These are phyloP conservation scores for Xylariaceae sp. DNA, from an alignment of 2,329 filamentous ascomycete genomes.

Conservation along the genomic window DNA sequence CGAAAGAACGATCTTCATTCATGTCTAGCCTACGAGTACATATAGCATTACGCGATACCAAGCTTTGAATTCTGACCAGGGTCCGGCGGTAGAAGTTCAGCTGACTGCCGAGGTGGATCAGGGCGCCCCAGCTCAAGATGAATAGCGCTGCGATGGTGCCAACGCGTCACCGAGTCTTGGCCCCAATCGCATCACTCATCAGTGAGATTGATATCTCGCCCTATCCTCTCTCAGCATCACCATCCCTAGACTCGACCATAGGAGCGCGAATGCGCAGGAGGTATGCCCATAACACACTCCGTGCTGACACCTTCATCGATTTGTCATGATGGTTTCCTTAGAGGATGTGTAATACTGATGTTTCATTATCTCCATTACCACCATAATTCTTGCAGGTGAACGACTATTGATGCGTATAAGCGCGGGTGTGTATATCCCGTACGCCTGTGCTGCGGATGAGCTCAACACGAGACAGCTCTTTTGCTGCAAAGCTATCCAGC, in stretches of 20 bases:
- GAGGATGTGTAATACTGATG: background rate
- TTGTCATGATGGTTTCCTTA: background rate
- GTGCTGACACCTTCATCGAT: background rate
- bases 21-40: no score
- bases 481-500: conserved; percentile 10
- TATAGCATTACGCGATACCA: background rate
- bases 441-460: background rate
- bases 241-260: conserved; percentile 8
- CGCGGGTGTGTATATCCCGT: background rate
- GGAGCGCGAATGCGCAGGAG: background rate
- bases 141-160: conserved; percentile 15
- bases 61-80: background rate
- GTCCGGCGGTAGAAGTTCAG: background rate
- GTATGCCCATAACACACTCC: background rate
- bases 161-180: conserved; percentile 11
- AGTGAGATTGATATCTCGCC: conserved; percentile 1
- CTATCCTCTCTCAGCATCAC: conserved; percentile 8
- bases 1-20: no score
- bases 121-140: conserved; percentile 8
- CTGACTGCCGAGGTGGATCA: background rate
- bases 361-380: background rate
- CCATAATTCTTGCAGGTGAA: background rate
- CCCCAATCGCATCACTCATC: conserved; percentile 15
- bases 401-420: background rate
- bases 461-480: conserved; percentile 1